These are phyloP conservation scores for Paecilomyces fulvus DNA, from an alignment of 2,329 filamentous ascomycete species.

Conservation along the genomic window DNA sequence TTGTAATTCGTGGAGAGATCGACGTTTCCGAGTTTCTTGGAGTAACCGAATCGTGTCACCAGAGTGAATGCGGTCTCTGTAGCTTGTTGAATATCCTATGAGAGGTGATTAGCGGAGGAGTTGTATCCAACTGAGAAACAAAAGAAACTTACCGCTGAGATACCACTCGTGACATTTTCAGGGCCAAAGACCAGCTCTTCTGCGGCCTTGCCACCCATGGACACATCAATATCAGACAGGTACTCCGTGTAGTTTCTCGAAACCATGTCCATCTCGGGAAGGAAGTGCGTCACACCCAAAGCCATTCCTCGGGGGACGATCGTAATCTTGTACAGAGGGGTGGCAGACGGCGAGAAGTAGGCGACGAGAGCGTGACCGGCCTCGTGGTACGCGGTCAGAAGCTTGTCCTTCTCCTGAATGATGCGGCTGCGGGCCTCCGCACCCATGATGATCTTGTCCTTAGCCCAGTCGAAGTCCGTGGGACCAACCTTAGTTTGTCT, in stretches of 20 bases:
- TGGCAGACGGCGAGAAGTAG: slow-evolving; percentile 67
- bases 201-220: slow-evolving; percentile 75
- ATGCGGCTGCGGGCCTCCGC: slow-evolving; percentile 84
- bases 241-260: slow-evolving; percentile 80
- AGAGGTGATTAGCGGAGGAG: neutral
- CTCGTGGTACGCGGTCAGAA: slow-evolving; percentile 93
- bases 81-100: slow-evolving; percentile 70
- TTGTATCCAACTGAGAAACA: neutral
- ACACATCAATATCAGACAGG: slow-evolving; percentile 67
- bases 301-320: slow-evolving; percentile 85
- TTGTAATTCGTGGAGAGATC: slow-evolving; percentile 77
- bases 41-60: slow-evolving; percentile 87
- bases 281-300: slow-evolving; percentile 76
- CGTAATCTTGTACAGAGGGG: slow-evolving; percentile 89
- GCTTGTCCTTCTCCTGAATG: slow-evolving; percentile 86
- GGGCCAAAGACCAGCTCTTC: slow-evolving; percentile 86
- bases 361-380: slow-evolving; percentile 89
- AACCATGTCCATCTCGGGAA: slow-evolving; percentile 89
- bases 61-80: slow-evolving; percentile 78
- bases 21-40: slow-evolving; percentile 75
- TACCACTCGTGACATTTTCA: slow-evolving; percentile 87
- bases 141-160: slow-evolving; percentile 55
- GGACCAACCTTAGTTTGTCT: slow-evolving; percentile 68
- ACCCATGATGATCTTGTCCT: slow-evolving; percentile 96
- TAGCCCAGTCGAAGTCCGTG: slow-evolving; percentile 89